Base-by-base conservation (phyloP, 2,329 filamentous ascomycete species). In the Ophiocordyceps australis region DNA sequence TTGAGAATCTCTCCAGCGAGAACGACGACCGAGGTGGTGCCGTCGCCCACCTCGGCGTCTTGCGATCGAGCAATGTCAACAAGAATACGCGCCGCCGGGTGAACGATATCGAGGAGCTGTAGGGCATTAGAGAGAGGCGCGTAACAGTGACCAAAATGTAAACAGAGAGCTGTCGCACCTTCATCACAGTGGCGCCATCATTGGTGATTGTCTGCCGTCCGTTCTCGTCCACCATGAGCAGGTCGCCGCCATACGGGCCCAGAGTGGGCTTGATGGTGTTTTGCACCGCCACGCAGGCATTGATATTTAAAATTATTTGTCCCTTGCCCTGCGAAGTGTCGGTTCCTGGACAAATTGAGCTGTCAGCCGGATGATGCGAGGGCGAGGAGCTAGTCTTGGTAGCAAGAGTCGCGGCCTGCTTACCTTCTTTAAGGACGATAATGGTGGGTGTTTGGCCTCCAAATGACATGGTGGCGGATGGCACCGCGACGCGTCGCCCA, bases 101-200 rank as follows among this genome's bases (percentile, higher is more conserved):
- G 89, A 34, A 98, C 81, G 44, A 98, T 95, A 50, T 98, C 89
- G 49, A 98, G 78, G 28, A 98, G 78, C 81, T 89, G 43, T 18
- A 14, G 23, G 10, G 17, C 8, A 5, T 17, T 8, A 19, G 11
- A 26, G 20, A 31, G 30, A 5, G 20, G 13, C 8, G 9, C 26
- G 30, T 35, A 40, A 9, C 9, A 9, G 14, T 10, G 8, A 22
- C 18, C 14, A 51, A 82, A n/a, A n/a, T n/a, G n/a, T n/a, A n/a
- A n/a, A n/a, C n/a, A n/a, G n/a, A n/a, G n/a, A n/a, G n/a, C n/a
- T n/a, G n/a, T n/a, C n/a, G n/a, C n/a, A n/a, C 80, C 74, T 94
- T 95, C 89, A 98, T 98, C 33, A 95, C 89, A 26, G 89, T 98
- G 25, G 89, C 89, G 47, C 89, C 89, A 59, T 98, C 89, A 57